Conservation (phyloP, 2,329 filamentous ascomycete genomes). For the Chaetomiaceae sp. region DNA sequence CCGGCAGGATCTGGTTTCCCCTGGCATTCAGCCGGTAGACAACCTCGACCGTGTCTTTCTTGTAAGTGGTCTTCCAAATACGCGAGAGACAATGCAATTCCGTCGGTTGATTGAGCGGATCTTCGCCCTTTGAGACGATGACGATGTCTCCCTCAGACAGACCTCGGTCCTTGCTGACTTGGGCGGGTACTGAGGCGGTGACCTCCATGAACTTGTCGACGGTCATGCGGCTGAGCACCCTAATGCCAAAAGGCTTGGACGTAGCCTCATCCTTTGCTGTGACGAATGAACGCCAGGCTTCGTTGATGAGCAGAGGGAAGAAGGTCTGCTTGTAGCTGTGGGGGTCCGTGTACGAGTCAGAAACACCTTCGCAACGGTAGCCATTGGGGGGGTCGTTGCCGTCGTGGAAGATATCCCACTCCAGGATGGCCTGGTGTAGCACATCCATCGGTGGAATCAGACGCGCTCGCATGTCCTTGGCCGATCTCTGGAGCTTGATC, state of each 20-base stretch:
- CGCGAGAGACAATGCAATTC: constrained; percentile 81
- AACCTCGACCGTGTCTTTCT: constrained; percentile 77
- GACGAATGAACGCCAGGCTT: constrained; percentile 93
- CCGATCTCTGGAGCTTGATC: constrained; percentile 70
- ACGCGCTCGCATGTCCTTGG: constrained; percentile 90
- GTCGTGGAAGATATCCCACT: constrained; percentile 91
- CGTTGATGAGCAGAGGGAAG: constrained; percentile 80
- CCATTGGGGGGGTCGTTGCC: constrained; percentile 80
- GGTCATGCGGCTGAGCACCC: constrained; percentile 78
- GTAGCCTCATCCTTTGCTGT: constrained; percentile 83
- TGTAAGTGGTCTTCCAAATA: constrained; percentile 73
- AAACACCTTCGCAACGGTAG: constrained; percentile 69
- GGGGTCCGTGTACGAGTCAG: constrained; percentile 71
- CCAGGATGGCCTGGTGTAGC: constrained; percentile 79
- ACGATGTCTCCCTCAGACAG: constrained; percentile 85
- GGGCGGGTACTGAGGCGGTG: constrained; percentile 71
- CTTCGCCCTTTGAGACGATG: constrained; percentile 69
- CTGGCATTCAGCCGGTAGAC: constrained; percentile 75
- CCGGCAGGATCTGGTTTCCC: constrained; percentile 56
- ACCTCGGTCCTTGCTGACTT: constrained; percentile 65
- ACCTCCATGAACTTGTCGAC: constrained; percentile 94
- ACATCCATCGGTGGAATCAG: constrained; percentile 83
- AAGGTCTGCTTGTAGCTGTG: constrained; percentile 83
- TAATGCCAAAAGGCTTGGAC: constrained; percentile 78
- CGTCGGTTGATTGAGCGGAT: constrained; percentile 61